Evolutionary conservation across 2,329 filamentous ascomycete species (phyloP), one percentile per base, ranked within the genome.

Genomic region (Aspergillus alliaceus): DNA sequence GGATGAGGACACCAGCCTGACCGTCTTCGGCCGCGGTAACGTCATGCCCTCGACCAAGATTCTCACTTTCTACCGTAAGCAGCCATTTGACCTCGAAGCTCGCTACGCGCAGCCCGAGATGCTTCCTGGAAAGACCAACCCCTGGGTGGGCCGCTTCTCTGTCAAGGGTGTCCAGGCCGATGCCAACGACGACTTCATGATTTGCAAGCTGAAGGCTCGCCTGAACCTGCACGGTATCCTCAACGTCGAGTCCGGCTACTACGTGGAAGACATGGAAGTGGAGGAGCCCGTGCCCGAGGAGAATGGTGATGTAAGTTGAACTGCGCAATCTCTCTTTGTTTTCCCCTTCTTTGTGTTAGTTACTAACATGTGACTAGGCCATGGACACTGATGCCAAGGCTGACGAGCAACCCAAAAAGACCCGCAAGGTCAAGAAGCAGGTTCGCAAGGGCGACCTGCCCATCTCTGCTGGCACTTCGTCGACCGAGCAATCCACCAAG

Each of bases 11-110:
- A 98, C 95, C 55, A 96, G 88, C 80, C 83, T 99, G 67, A 96
- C 91, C 34, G 95, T 99, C 71, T 99, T 99, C 80, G 96, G 95
- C 85, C 92, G 90, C 78, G 93, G 93, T 76, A 97, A 97, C 72
- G 87, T 96, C 63, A 89, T 99, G 83, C 95, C 95, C 54, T 98
- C 93, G 6, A 99, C 95, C 64, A 99, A 99, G 85, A 98, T 99
- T 65, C 87, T 99, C 54, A 99, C 95, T 37, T 99, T 99, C 82
- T 99, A 98, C 84, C 89, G 95, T 68, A 98, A 98, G 83, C 91
- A 98, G 79, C 85, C 92, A 47, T 99, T 98, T 75, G 93, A 97
- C 72, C 84, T 99, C 52, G 95, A 99, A 82, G 95, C 95, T 59
- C 89, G 90, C 68, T 99, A 99, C 74, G 88, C 90, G 63, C 90